Evolutionary conservation across 768 basidiomycete species (phyloP), one percentile per base, ranked within the genome.

Genomic region (Lactarius hengduanensis): DNA sequence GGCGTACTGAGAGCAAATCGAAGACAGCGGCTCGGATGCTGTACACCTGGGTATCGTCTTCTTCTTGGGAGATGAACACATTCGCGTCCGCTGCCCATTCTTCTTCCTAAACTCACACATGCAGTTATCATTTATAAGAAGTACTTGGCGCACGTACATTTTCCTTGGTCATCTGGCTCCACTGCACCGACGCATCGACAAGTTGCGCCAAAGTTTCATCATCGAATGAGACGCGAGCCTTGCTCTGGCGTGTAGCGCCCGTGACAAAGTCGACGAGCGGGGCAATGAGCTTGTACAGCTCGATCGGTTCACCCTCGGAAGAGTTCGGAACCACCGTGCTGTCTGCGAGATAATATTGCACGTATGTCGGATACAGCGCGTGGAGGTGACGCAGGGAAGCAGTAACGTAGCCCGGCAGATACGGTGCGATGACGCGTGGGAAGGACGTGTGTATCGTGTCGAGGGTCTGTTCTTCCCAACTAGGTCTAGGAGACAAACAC

Each of bases 11-110:
- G 59, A 96, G 77, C 41, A 98, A 77, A 72, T 98, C 96, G 71
- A 94, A 89, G 3, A 89, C 89, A 4, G 92, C 90, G 2, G 92
- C 84, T 41, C 97, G 84, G 40, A 94, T 83, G 62, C 91, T 92
- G 73, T 94, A 96, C 2, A 82, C 74, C 61, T 91, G 86, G 1
- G 88, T 88, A 68, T 96, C 94, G 67, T 98, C 96, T 62, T 97
- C 94, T 73, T 98, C 96, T 73, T 98, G 94, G 30, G 90, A 89
- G 36, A 98, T 88, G 72, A 98, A 98, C 3, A 90, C 86, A 71
- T 98, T 98, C 4, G 92, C 87, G 71, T 97, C 91, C 61, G 82
- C 85, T 2, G 86, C 84, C 96, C 96, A 98, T 18, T 86, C 89
- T 36, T 95, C 93, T 73, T 95, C 94, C 94, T 98, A 68, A 15